Percentiles rank a stretch among this genome's conserved stretches.
Conservation (phyloP, 306 rosid genomes). For the Ormosia emarginata region DNA sequence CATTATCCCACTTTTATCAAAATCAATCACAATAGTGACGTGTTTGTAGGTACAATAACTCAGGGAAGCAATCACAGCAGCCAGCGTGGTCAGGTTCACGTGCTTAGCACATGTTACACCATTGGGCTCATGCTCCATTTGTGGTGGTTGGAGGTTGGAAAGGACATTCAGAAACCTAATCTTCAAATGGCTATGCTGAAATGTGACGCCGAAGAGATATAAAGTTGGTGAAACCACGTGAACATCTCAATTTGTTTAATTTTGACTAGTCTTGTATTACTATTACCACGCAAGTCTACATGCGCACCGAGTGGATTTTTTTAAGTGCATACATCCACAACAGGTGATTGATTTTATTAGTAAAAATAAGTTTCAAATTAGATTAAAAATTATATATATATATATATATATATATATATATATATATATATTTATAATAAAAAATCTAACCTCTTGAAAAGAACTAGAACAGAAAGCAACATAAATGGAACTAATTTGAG, state of each 20-base stretch:
- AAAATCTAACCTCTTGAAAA: neutral
- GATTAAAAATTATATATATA: neutral
- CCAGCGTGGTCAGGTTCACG: constrained; percentile 4
- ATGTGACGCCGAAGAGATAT: neutral
- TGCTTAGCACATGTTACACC: neutral
- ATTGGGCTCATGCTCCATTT: constrained; percentile 6
- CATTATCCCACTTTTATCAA: neutral
- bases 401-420: too few species aligned
- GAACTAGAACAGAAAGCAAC: neutral
- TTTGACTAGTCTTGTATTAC: neutral
- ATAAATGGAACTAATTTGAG: neutral
- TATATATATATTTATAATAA: neutral
- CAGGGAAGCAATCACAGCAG: neutral
- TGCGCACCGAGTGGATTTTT: neutral
- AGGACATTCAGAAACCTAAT: neutral
- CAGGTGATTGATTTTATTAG: neutral
- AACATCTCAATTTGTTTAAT: neutral
- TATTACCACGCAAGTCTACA: neutral
- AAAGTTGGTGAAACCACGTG: constrained; percentile 2
- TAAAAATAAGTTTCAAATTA: neutral
- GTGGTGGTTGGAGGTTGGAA: neutral
- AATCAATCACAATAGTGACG: neutral
- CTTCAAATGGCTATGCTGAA: neutral
- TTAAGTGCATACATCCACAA: neutral
- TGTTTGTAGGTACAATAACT: neutral